These are phyloP conservation scores for Heritiera fomes DNA, from an alignment of 345 rosid species.

Conservation along the genomic window DNA sequence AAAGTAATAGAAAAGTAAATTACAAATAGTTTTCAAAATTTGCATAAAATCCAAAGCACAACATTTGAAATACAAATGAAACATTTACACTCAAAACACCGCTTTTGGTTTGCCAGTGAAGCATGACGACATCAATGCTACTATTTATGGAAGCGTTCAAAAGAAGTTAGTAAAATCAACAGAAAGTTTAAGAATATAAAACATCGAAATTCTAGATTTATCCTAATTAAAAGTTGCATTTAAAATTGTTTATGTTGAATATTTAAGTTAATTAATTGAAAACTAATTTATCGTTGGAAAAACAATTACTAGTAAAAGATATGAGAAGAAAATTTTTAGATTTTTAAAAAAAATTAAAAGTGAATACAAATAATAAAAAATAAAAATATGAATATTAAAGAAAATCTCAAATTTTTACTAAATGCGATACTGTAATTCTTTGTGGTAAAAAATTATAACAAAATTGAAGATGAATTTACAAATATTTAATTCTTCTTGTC, in stretches of 20 bases:
- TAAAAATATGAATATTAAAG: background rate
- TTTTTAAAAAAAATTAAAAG: background rate
- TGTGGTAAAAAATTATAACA: background rate
- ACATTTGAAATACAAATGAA: no score
- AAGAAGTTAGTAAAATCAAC: no score
- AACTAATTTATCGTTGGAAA: background rate
- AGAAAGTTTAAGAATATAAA: no score
- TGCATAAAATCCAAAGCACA: no score
- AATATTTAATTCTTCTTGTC: background rate
- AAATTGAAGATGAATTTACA: background rate
- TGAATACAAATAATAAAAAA: background rate
- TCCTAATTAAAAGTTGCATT: background rate
- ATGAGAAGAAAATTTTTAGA: background rate
- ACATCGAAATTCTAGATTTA: no score
- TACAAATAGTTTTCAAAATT: no score
- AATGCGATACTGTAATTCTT: background rate
- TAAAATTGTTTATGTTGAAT: background rate
- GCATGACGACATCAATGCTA: no score
- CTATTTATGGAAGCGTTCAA: no score
- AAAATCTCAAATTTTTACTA: background rate
- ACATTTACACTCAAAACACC: no score
- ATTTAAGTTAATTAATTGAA: background rate
- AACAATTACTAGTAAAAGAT: background rate
- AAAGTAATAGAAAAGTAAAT: no score
- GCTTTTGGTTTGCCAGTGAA: no score